A percentile compares a stretch with the other conserved stretches of the same genome.
Conservation (phyloP, 345 rosid genomes). For the Corymbia maculata region DNA sequence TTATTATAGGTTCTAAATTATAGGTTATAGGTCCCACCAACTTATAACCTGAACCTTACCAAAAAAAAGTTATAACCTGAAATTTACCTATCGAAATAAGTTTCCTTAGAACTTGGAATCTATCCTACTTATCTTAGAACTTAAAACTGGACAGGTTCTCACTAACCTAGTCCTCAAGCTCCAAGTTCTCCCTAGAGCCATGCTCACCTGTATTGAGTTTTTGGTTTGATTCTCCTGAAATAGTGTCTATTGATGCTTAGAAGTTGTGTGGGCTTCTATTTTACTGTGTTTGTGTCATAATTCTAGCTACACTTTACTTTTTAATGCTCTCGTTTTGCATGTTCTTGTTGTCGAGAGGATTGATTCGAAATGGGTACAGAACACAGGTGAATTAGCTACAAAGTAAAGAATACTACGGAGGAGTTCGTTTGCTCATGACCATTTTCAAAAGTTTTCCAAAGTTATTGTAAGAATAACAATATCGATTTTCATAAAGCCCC, state of each 20-base stretch:
- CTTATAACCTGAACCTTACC: too few relatives aligned
- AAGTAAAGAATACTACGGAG: constrained; percentile 85
- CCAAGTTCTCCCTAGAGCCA: too few relatives aligned
- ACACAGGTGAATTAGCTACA: constrained; percentile 47
- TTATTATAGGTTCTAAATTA: too few relatives aligned
- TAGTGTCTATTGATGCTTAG: rapidly evolving
- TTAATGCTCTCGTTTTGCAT: background rate
- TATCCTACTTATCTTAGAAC: too few relatives aligned
- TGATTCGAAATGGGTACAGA: background rate
- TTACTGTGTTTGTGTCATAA: background rate
- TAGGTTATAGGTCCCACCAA: too few relatives aligned
- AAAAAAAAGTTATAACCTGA: too few relatives aligned
- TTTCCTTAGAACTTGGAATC: too few relatives aligned
- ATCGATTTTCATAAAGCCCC: constrained; percentile 30
- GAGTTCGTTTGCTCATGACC: constrained; percentile 79
- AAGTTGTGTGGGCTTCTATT: background rate
- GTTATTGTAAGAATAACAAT: constrained; percentile 45
- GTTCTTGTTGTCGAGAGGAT: background rate
- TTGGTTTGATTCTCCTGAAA: background rate
- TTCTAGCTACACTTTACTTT: background rate
- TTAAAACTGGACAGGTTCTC: too few relatives aligned
- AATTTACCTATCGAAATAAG: too few relatives aligned
- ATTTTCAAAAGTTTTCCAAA: constrained; percentile 55
- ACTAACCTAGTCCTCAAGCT: too few relatives aligned
- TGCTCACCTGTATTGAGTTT: too few relatives aligned